Base-by-base conservation (phyloP, 305 asterid species). In the Andrographis paniculata region DNA sequence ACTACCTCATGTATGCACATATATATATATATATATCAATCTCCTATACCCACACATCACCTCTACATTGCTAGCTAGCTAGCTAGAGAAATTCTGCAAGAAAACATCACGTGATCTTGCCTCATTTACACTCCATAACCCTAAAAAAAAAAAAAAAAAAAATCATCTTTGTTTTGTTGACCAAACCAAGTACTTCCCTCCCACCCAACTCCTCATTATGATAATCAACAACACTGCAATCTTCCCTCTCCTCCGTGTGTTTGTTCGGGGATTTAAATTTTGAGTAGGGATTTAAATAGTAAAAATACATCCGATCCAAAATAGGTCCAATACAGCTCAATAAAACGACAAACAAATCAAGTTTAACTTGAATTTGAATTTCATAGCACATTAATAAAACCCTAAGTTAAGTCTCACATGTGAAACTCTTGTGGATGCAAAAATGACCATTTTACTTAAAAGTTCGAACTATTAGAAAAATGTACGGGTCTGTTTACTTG, bases 81-180 rank as follows among this genome's bases (percentile, higher is more conserved):
- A 23, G 44, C 15, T 14, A 14, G 14, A 50, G 20, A 47, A 54
- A 42, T 56, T 46, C 20, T 59, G 38, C 45, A 55, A 33, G 47
- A 48, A 50, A 21, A 33, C 17, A 35, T 61, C 82, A 67, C 76
- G 75, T 67, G 75, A 67, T 63, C 14, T 48, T 61, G 64, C 69
- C 66, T 38, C 52, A 51, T 46, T 45, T 52, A 22, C 56, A 48
- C 61, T 45, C 33, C n/a, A n/a, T n/a, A n/a, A n/a, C n/a, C n/a
- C n/a, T n/a, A n/a, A 27, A 27, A 10, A 27, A 27, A 27, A 27
- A 27, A 5, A 27, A 27, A 27, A 27, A 6, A 10, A 20, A 52
- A 53, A 55, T 28, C 28, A n/a, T n/a, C 35, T 63, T 60, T 53
- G 56, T 63, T 57, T 33, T 53, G 56, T 64, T 58, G 68, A 60